phyloP scores from a whole-genome alignment of 2,329 filamentous ascomycete species.

The Penicillium sp. region DNA sequence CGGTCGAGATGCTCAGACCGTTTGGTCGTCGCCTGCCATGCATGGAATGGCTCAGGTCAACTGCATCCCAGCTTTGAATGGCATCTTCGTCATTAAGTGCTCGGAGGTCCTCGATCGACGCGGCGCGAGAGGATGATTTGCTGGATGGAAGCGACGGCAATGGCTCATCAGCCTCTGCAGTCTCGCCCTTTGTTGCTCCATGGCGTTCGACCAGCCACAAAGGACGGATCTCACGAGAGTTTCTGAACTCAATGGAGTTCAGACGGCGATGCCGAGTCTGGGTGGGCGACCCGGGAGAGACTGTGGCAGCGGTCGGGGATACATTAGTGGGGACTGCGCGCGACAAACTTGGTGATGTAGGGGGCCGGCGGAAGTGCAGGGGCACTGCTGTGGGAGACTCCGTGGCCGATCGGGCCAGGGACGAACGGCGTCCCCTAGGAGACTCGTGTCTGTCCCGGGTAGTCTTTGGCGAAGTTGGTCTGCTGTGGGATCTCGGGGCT shows the following conservation, averaged over 20 bases:
- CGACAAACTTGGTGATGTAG: slow-evolving; percentile 42
- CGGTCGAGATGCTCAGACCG: slow-evolving; percentile 33
- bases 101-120: slow-evolving; percentile 43
- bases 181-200: slow-evolving; percentile 39
- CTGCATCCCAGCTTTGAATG: slow-evolving; percentile 28
- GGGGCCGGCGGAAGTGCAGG: slow-evolving; percentile 51
- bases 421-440: slow-evolving; percentile 25
- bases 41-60: slow-evolving; percentile 24
- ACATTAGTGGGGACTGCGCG: slow-evolving; percentile 38
- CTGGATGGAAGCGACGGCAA: slow-evolving; percentile 51
- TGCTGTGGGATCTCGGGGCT: slow-evolving; percentile 30
- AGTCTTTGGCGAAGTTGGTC: slow-evolving; percentile 31
- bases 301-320: slow-evolving; percentile 29
- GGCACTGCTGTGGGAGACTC: slow-evolving; percentile 53
- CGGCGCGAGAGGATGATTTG: slow-evolving; percentile 45
- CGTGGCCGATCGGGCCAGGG: slow-evolving; percentile 23
- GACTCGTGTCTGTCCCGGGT: slow-evolving; percentile 14
- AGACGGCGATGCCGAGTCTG: slow-evolving; percentile 43
- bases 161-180: slow-evolving; percentile 35
- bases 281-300: slow-evolving; percentile 42
- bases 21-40: slow-evolving; percentile 25
- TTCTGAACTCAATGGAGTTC: slow-evolving; percentile 50
- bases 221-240: slow-evolving; percentile 66
- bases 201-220: slow-evolving; percentile 73
- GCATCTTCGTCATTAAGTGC: slow-evolving; percentile 25